phyloP scores from a whole-genome alignment of 306 rosid genomes.

The Ammopiptanthus mongolicus region DNA sequence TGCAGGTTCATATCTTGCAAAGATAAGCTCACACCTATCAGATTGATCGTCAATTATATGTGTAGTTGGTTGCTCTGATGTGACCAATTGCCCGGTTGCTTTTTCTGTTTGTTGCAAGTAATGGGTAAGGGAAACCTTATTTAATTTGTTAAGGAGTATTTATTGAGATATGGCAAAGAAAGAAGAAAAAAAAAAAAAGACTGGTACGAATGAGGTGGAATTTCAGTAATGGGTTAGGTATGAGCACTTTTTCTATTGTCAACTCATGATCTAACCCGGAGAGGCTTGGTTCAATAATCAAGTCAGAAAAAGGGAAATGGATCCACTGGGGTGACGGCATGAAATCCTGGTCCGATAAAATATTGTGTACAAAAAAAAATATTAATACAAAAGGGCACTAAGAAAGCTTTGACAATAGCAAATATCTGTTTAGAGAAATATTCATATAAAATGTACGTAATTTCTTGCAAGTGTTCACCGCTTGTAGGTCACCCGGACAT shows the following conservation, averaged over 20 bases:
- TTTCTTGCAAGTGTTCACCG: not conserved
- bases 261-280: not conserved
- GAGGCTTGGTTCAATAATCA: not conserved
- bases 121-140: not conserved
- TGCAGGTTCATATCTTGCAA: not conserved
- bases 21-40: not conserved
- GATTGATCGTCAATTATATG: not conserved
- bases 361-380: no score
- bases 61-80: not conserved
- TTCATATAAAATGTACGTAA: not conserved
- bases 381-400: no score
- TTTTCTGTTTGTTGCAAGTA: not conserved
- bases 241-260: not conserved
- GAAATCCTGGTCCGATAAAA: no score
- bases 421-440: no score
- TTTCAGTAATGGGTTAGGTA: conserved; percentile 7
- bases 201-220: not conserved
- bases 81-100: not conserved
- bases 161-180: not conserved
- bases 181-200: not conserved
- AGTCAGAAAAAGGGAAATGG: not conserved
- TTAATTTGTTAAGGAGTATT: not conserved
- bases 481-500: not conserved
- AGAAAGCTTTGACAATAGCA: no score
- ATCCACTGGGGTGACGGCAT: no score